Conservation (phyloP, 2,329 filamentous ascomycete genomes). For the Teratosphaeria nubilosa region DNA sequence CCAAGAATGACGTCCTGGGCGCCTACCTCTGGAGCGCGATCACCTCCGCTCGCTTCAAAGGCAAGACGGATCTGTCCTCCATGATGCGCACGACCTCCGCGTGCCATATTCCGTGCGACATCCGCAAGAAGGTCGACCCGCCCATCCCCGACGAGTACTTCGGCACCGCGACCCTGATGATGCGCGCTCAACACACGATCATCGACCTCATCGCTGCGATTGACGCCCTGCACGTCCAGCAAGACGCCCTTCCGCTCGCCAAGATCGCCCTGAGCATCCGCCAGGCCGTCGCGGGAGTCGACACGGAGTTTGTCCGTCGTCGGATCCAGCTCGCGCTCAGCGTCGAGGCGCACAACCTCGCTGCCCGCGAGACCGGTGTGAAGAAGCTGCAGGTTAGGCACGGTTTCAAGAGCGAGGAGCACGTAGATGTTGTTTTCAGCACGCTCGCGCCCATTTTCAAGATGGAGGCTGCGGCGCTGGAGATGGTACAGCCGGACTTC, state of each 20-base stretch:
- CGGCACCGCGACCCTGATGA: neutral
- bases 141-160: neutral
- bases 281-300: neutral
- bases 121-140: neutral
- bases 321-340: neutral
- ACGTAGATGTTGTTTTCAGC: neutral
- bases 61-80: conserved; percentile 53
- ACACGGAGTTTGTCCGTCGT: neutral
- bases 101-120: neutral
- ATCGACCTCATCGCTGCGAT: neutral
- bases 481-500: neutral
- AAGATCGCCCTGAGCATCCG: neutral
- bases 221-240: neutral
- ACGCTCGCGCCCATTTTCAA: neutral
- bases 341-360: neutral
- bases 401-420: neutral
- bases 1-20: neutral
- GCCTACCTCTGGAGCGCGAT: neutral
- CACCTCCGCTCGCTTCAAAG: conserved; percentile 43
- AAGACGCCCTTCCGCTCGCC: neutral
- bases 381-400: neutral
- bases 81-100: conserved; percentile 16
- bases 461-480: neutral
- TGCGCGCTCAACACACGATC: neutral
- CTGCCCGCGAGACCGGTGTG: neutral